Percentiles rank a stretch among this genome's conserved stretches.
Conservation (phyloP, 1,139 yeast genomes). For the Wickerhamomyces sp. region DNA sequence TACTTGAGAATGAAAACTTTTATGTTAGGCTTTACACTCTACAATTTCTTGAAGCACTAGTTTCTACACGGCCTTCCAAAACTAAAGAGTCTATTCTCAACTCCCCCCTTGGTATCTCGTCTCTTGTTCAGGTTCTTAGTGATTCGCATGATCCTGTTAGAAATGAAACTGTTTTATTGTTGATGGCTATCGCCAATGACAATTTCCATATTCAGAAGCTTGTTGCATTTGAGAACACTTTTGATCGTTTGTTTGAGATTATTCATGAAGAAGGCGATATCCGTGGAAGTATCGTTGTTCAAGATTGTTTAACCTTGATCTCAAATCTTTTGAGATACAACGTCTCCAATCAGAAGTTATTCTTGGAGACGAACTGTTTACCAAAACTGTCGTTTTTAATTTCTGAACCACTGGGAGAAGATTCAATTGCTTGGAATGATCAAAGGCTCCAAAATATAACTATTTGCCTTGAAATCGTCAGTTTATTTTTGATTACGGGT, state of each 20-base stretch:
- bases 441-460: conserved; percentile 65
- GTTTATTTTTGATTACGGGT: conserved; percentile 71
- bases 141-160: conserved; percentile 85
- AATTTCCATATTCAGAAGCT: conserved; percentile 86
- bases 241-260: conserved; percentile 73
- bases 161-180: conserved; percentile 79
- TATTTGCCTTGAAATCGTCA: conserved; percentile 67
- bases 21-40: conserved; percentile 76
- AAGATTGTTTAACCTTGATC: conserved; percentile 78
- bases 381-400: conserved; percentile 60
- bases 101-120: conserved; percentile 77
- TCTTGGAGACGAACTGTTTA: conserved; percentile 79
- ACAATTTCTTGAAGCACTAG: conserved; percentile 80
- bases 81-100: conserved; percentile 71
- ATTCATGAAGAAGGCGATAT: conserved; percentile 87
- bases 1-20: conserved; percentile 59
- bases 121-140: conserved; percentile 62
- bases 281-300: conserved; percentile 85
- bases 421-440: conserved; percentile 62
- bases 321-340: conserved; percentile 74
- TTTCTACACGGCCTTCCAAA: conserved; percentile 68
- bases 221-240: conserved; percentile 92
- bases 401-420: conserved; percentile 50
- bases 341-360: conserved; percentile 85
- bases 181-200: conserved; percentile 77